phyloP scores from a whole-genome alignment of 495 filamentous ascomycete species.

The Lepraria neglecta region DNA sequence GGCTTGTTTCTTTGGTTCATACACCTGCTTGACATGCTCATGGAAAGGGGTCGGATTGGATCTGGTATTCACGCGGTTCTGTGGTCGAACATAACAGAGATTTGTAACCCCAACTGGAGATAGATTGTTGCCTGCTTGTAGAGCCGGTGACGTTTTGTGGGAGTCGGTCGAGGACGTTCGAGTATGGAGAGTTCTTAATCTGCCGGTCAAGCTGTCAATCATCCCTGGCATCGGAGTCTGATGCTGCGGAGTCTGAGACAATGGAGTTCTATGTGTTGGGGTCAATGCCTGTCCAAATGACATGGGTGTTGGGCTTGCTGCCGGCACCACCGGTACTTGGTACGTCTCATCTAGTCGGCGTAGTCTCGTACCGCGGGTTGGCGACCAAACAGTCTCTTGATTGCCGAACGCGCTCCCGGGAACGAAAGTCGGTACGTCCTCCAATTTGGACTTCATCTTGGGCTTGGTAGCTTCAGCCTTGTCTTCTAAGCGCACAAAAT shows the following conservation, averaged over 20 bases:
- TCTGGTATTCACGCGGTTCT: neutral
- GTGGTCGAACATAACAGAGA: no score
- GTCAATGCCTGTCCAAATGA: neutral
- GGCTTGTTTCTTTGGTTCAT: neutral
- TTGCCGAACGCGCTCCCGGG: neutral
- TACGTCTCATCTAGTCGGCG: constrained; percentile 12
- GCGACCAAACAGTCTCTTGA: constrained; percentile 14
- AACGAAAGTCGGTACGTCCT: constrained; percentile 6
- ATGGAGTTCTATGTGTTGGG: neutral
- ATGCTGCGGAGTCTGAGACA: neutral
- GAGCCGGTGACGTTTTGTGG: no score
- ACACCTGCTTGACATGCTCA: neutral
- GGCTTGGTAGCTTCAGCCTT: neutral
- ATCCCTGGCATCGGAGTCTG: no score
- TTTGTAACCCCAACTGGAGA: no score
- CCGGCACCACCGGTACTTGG: neutral
- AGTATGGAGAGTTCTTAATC: no score
- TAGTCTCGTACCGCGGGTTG: constrained; percentile 8
- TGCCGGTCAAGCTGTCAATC: no score
- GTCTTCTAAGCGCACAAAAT: neutral
- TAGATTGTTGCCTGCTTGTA: no score
- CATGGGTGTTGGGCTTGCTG: neutral
- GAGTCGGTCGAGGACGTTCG: no score
- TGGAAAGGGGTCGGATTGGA: neutral
- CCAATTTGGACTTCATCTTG: constrained; percentile 4